Conservation (phyloP, 202 grass and related monocot species). For the Carex sylvatica region DNA sequence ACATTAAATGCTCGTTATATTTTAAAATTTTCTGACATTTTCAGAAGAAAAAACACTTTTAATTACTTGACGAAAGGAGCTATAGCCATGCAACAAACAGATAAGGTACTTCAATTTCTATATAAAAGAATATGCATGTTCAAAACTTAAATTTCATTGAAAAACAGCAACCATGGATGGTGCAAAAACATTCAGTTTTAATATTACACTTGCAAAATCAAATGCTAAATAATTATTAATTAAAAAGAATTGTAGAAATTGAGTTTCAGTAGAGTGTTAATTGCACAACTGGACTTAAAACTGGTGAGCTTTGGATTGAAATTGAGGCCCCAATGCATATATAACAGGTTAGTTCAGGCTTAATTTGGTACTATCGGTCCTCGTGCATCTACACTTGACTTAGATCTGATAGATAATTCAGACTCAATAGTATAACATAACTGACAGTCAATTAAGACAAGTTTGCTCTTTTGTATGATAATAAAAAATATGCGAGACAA, state of each 20-base stretch:
- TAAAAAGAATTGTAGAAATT: constrained; percentile 1
- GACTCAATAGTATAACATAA: neutral
- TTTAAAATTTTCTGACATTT: neutral
- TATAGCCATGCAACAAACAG: neutral
- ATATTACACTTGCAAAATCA: neutral
- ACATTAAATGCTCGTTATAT: neutral
- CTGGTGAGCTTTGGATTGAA: neutral
- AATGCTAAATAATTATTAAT: neutral
- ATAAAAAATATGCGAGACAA: neutral
- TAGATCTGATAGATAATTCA: neutral
- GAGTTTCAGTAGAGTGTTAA: neutral
- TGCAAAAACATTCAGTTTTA: neutral
- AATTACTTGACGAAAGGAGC: neutral
- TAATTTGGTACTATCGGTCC: neutral
- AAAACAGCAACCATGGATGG: neutral
- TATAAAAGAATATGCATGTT: neutral
- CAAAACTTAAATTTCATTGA: neutral
- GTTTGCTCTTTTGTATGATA: neutral
- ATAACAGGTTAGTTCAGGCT: neutral
- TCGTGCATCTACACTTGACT: neutral
- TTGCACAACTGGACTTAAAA: neutral
- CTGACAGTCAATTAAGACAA: neutral
- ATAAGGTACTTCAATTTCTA: neutral
- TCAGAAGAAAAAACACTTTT: neutral
- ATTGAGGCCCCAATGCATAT: neutral